Percentiles rank a stretch among this genome's conserved stretches.
Conservation (phyloP, 345 rosid species). For the Cardamine resedifolia region DNA sequence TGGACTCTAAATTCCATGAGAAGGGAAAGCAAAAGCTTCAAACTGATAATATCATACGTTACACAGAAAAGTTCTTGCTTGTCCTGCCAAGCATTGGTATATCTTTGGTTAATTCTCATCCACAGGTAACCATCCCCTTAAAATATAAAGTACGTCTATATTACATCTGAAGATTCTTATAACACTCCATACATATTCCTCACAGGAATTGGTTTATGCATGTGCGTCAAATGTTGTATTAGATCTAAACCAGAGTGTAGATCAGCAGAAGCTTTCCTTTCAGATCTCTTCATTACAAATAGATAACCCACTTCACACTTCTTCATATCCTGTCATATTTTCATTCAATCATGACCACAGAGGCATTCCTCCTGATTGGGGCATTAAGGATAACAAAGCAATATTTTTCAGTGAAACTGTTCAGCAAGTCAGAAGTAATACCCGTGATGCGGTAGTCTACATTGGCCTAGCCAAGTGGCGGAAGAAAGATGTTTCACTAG, state of each 20-base stretch:
- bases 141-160: background rate
- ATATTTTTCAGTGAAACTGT: conserved; percentile 38
- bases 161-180: conserved; percentile 9
- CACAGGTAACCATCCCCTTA: conserved; percentile 55
- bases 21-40: conserved; percentile 54
- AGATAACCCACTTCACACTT: conserved; percentile 71
- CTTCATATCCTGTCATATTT: conserved; percentile 81
- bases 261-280: conserved; percentile 75
- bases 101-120: conserved; percentile 72
- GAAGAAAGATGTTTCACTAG: conserved; percentile 74
- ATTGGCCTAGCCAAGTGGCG: conserved; percentile 71
- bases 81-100: conserved; percentile 66
- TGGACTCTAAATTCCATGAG: conserved; percentile 36
- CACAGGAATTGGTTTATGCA: conserved; percentile 84
- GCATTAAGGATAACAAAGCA: conserved; percentile 44
- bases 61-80: conserved; percentile 67
- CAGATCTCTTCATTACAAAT: conserved; percentile 73
- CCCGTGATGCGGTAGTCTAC: conserved; percentile 56
- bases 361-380: conserved; percentile 47
- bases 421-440: conserved; percentile 42
- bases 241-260: conserved; percentile 70
- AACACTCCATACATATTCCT: conserved; percentile 33
- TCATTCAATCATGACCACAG: conserved; percentile 63
- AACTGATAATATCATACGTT: conserved; percentile 48
- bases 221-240: conserved; percentile 65